phyloP scores from a whole-genome alignment of 2,329 filamentous ascomycete genomes.

The Colletotrichum plurivorum region DNA sequence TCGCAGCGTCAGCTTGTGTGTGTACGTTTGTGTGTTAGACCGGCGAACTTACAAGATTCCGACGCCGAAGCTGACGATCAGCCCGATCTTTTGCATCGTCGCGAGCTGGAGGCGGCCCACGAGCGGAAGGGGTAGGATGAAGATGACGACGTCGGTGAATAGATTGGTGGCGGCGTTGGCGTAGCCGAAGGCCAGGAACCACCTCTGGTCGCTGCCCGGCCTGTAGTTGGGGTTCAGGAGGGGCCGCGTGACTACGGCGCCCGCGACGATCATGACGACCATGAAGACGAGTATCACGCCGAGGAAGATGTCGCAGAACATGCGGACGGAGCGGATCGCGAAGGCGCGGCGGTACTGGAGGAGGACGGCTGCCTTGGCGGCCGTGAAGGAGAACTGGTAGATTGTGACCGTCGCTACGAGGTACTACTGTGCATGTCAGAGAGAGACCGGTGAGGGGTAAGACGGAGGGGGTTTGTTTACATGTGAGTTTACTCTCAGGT shows the following conservation, averaged over 20 bases:
- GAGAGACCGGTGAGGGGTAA: too few species aligned
- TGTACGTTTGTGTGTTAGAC: too few species aligned
- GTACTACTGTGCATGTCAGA: neutral
- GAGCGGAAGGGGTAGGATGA: conserved; percentile 32
- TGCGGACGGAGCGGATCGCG: neutral
- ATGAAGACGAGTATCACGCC: neutral
- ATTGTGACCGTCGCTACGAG: neutral
- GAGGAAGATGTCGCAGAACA: neutral
- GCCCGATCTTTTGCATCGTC: conserved; percentile 21
- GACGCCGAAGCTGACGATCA: conserved; percentile 32
- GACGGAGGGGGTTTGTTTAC: neutral
- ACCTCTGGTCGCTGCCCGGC: neutral
- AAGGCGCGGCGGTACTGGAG: conserved; percentile 1
- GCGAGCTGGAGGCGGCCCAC: conserved; percentile 20
- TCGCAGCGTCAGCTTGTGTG: neutral
- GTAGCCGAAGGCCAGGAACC: neutral
- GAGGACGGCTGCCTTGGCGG: neutral
- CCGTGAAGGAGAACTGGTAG: neutral
- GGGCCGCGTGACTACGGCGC: neutral
- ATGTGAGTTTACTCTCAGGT: neutral
- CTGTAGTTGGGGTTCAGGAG: neutral
- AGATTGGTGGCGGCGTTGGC: conserved; percentile 13
- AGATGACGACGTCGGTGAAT: conserved; percentile 36
- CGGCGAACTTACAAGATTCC: conserved; percentile 34
- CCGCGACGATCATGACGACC: neutral